A percentile compares a stretch with the other conserved stretches of the same genome.
Conservation (phyloP, 192 early-diverging fungal species). For the Irineochytrium annulatum region DNA sequence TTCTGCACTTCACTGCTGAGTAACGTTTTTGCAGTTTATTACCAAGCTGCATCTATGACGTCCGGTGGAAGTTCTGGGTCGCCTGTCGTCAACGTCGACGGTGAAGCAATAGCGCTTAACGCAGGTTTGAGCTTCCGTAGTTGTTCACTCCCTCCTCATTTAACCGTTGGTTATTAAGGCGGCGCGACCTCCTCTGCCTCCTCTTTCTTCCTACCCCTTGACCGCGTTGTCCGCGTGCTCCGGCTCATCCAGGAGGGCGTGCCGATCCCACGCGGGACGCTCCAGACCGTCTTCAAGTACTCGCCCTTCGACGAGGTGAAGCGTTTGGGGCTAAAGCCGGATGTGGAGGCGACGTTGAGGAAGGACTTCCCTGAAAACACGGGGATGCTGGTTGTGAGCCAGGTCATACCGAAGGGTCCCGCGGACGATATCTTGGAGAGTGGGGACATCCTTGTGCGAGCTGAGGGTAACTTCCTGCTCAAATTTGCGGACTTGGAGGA, state of each 20-base stretch:
- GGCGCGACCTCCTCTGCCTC: slow-evolving; percentile 67
- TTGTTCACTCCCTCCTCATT: neutral
- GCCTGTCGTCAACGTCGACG: slow-evolving; percentile 77
- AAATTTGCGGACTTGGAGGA: slow-evolving; percentile 70
- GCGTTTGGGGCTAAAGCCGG: slow-evolving; percentile 59
- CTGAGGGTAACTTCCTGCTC: slow-evolving; percentile 54
- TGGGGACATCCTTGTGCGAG: slow-evolving; percentile 38
- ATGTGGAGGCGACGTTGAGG: slow-evolving; percentile 58
- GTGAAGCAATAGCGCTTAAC: slow-evolving; percentile 73
- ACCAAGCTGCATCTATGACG: slow-evolving; percentile 74
- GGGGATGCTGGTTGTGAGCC: slow-evolving; percentile 37
- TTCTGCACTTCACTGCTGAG: neutral
- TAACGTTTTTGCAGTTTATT: slow-evolving; percentile 43
- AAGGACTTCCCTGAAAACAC: slow-evolving; percentile 56
- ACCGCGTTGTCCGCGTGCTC: slow-evolving; percentile 43
- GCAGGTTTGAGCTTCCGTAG: slow-evolving; percentile 48
- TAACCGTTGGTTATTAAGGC: slow-evolving; percentile 4
- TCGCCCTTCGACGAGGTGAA: slow-evolving; percentile 47
- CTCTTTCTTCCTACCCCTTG: slow-evolving; percentile 78
- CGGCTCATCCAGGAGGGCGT: slow-evolving; percentile 22
- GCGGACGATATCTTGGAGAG: slow-evolving; percentile 54
- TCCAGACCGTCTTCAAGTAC: slow-evolving; percentile 41
- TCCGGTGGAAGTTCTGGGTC: slow-evolving; percentile 75
- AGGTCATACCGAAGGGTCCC: slow-evolving; percentile 57
- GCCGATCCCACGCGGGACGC: slow-evolving; percentile 35